Conservation (phyloP, 2,329 filamentous ascomycete genomes). For the Laburnicola sp. region DNA sequence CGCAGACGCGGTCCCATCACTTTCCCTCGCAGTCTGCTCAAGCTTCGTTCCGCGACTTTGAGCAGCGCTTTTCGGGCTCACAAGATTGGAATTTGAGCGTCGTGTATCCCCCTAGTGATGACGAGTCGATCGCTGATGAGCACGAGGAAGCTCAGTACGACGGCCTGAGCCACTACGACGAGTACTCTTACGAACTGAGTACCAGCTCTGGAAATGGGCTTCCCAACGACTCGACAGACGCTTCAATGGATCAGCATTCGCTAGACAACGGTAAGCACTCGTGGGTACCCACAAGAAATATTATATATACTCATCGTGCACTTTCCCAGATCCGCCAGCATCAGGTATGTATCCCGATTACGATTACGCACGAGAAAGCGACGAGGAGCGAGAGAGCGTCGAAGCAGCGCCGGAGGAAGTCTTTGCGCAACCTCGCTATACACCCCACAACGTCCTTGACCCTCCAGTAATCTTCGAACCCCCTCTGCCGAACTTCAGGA, state of each 20-base stretch:
- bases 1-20: not conserved
- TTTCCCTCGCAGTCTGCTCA: not conserved
- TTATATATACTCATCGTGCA: not conserved
- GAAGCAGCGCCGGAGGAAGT: not conserved
- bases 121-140: conserved; percentile 12
- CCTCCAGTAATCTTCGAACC: not conserved
- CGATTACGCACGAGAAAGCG: not conserved
- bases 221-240: not conserved
- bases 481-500: not conserved
- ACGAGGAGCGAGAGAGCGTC: not conserved
- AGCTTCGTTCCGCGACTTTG: conserved; percentile 1
- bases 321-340: conserved; percentile 3
- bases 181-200: conserved; percentile 1
- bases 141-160: conserved; percentile 10
- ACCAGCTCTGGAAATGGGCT: not conserved
- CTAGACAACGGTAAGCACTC: not conserved
- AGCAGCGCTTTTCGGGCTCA: conserved; percentile 1
- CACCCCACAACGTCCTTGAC: not conserved
- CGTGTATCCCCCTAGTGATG: conserved; percentile 6
- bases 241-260: conserved; percentile 13
- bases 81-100: conserved; percentile 9
- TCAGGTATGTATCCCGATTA: conserved; percentile 14
- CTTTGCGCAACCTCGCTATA: not conserved
- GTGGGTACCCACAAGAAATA: not conserved
- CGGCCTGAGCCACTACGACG: conserved; percentile 5